Evolutionary conservation across 2,329 filamentous ascomycete species (phyloP).

Genomic region (Emergomyces pasteurianus): DNA sequence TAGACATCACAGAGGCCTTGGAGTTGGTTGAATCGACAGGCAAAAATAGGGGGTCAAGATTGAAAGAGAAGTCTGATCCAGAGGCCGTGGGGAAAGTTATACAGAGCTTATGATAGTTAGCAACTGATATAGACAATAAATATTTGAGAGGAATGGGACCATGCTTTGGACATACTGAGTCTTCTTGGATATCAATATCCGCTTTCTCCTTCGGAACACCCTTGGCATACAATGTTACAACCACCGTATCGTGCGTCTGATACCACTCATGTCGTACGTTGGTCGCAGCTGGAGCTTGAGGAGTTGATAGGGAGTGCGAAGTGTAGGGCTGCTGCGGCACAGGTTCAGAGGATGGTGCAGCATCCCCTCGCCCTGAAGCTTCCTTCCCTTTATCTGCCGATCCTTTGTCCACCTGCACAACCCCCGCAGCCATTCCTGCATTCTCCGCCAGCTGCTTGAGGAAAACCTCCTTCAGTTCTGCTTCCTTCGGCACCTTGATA

Average conservation of each 20-base stretch:
- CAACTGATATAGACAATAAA: not conserved
- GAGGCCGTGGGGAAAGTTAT: conserved; percentile 47
- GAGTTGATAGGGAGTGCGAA: conserved; percentile 3
- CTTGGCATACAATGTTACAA: conserved; percentile 54
- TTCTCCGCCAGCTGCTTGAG: conserved; percentile 18
- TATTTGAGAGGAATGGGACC: conserved; percentile 9
- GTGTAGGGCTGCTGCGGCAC: not conserved
- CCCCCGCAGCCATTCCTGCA: conserved; percentile 2
- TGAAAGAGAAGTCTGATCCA: conserved; percentile 46
- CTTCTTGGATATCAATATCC: conserved; percentile 39
- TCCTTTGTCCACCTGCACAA: conserved; percentile 3
- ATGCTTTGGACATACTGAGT: conserved; percentile 27
- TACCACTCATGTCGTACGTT: conserved; percentile 61
- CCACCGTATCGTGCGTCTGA: conserved; percentile 49
- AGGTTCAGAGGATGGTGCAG: not conserved
- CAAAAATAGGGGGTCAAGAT: conserved; percentile 55
- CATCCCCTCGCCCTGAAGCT: not conserved
- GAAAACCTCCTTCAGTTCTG: conserved; percentile 26
- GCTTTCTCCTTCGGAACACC: conserved; percentile 47
- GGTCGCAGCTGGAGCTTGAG: conserved; percentile 33
- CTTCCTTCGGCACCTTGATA: conserved; percentile 32
- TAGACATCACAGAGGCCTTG: conserved; percentile 54
- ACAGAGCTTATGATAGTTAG: conserved; percentile 31
- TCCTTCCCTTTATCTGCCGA: conserved; percentile 4
- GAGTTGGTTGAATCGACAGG: conserved; percentile 51